These are phyloP conservation scores for Rhizoclosmatium sp. DNA, from an alignment of 192 early-diverging fungal genomes.

Conservation along the genomic window DNA sequence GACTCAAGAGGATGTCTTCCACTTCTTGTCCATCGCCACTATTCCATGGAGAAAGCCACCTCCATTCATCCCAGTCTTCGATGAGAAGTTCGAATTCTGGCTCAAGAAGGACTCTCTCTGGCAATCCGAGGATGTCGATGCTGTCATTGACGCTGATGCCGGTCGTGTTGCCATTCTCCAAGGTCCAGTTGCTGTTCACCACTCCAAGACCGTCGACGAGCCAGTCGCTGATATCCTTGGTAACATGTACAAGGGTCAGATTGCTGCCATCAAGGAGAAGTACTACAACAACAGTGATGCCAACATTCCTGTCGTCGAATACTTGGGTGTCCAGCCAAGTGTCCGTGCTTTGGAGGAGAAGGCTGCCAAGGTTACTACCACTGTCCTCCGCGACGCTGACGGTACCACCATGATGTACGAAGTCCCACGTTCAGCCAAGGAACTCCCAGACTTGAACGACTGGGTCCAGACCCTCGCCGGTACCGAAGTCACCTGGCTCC, in stretches of 20 bases:
- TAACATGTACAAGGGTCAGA: slow-evolving; percentile 81
- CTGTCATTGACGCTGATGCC: slow-evolving; percentile 84
- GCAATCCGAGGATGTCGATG: slow-evolving; percentile 88
- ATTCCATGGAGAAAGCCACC: slow-evolving; percentile 87
- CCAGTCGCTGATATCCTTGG: slow-evolving; percentile 90
- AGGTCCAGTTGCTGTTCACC: slow-evolving; percentile 82
- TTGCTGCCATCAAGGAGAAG: slow-evolving; percentile 72
- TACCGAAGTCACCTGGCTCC: slow-evolving; percentile 79
- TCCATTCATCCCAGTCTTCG: slow-evolving; percentile 87
- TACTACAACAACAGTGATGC: slow-evolving; percentile 72
- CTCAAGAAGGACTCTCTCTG: slow-evolving; percentile 91
- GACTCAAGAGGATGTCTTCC: slow-evolving; percentile 84
- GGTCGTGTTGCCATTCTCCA: slow-evolving; percentile 87
- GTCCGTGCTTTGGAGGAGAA: slow-evolving; percentile 42
- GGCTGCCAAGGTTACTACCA: slow-evolving; percentile 50
- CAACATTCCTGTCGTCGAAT: slow-evolving; percentile 80
- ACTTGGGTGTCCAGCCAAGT: slow-evolving; percentile 64
- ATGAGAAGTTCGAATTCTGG: slow-evolving; percentile 87
- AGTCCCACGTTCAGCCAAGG: slow-evolving; percentile 58
- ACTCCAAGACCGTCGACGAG: slow-evolving; percentile 77
- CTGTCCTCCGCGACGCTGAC: slow-evolving; percentile 49
- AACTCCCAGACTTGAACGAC: slow-evolving; percentile 61
- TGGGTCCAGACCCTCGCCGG: slow-evolving; percentile 83
- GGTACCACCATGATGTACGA: slow-evolving; percentile 62
- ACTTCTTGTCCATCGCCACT: slow-evolving; percentile 78